Evolutionary conservation across 495 filamentous ascomycete genomes (phyloP).

Genomic region (Aspergillus ostianus): DNA sequence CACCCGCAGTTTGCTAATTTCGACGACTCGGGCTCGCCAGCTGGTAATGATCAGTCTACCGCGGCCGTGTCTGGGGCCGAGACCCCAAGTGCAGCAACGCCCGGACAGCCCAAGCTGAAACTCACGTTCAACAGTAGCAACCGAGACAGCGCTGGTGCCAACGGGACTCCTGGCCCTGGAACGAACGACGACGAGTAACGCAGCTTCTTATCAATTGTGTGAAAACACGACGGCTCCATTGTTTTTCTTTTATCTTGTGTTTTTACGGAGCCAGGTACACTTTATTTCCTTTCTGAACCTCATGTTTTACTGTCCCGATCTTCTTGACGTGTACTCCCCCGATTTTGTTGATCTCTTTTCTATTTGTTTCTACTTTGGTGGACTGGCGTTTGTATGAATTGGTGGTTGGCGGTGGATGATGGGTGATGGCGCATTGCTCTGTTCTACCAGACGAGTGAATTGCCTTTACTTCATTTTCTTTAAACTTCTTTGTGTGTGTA

Average conservation of each 20-base stretch:
- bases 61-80: conserved; percentile 64
- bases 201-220: conserved; percentile 4
- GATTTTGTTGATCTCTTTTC: conserved; percentile 8
- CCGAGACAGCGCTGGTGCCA: conserved; percentile 31
- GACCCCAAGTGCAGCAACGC: conserved; percentile 62
- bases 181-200: conserved; percentile 39
- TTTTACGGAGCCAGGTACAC: conserved; percentile 10
- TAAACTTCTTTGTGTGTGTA: conserved; percentile 2
- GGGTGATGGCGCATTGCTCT: conserved; percentile 27
- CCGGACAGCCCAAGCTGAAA: conserved; percentile 57
- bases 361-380: not conserved
- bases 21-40: conserved; percentile 52
- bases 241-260: conserved; percentile 7
- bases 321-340: conserved; percentile 21
- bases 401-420: conserved; percentile 22
- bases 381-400: conserved; percentile 23
- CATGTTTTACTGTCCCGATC: conserved; percentile 9
- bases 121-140: conserved; percentile 53
- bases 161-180: conserved; percentile 23
- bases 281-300: conserved; percentile 13
- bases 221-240: conserved; percentile 13
- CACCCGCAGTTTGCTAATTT: conserved; percentile 73
- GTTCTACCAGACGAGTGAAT: conserved; percentile 20
- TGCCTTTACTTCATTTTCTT: conserved; percentile 7
- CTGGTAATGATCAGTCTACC: conserved; percentile 61